phyloP scores from a whole-genome alignment of 179 eudicot species.

The Corrigiola litoralis region DNA sequence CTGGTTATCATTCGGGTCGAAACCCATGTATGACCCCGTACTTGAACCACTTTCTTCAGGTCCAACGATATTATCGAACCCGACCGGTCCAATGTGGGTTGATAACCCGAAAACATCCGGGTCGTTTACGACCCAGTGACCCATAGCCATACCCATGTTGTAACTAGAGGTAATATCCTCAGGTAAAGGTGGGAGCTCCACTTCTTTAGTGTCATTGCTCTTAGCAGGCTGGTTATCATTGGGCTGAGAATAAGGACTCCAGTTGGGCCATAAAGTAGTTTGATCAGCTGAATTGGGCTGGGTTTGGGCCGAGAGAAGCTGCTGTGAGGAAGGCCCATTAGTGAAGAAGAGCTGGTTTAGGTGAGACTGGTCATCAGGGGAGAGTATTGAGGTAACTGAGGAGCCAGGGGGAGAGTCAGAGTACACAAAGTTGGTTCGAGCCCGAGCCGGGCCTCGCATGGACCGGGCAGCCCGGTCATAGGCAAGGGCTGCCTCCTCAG shows the following conservation, averaged over 20 bases:
- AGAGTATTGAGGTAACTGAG: slow-evolving; percentile 48
- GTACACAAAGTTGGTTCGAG: slow-evolving; percentile 58
- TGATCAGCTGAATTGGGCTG: slow-evolving; percentile 12
- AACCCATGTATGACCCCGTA: slow-evolving; percentile 20
- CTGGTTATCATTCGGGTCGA: slow-evolving; percentile 16
- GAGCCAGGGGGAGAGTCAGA: slow-evolving; percentile 54
- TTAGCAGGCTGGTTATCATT: neutral
- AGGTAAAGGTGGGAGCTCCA: slow-evolving; percentile 36
- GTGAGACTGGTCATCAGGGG: slow-evolving; percentile 40
- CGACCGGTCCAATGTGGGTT: slow-evolving; percentile 19
- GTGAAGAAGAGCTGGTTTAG: slow-evolving; percentile 22
- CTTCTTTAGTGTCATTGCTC: slow-evolving; percentile 13
- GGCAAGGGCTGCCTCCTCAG: slow-evolving; percentile 55
- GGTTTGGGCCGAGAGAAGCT: slow-evolving; percentile 22
- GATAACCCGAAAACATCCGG: slow-evolving; percentile 14
- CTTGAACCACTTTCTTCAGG: slow-evolving; percentile 9
- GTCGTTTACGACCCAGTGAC: slow-evolving; percentile 26
- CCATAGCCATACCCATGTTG: slow-evolving; percentile 15
- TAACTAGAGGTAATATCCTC: slow-evolving; percentile 33
- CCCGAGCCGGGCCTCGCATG: slow-evolving; percentile 48
- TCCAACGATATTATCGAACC: slow-evolving; percentile 16
- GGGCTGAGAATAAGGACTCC: slow-evolving; percentile 20
- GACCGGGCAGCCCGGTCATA: slow-evolving; percentile 55
- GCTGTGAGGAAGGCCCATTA: slow-evolving; percentile 16
- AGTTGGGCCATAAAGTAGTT: slow-evolving; percentile 17